Conservation (phyloP, 148 eudicot genomes). For the Vaccinium darrowii region DNA sequence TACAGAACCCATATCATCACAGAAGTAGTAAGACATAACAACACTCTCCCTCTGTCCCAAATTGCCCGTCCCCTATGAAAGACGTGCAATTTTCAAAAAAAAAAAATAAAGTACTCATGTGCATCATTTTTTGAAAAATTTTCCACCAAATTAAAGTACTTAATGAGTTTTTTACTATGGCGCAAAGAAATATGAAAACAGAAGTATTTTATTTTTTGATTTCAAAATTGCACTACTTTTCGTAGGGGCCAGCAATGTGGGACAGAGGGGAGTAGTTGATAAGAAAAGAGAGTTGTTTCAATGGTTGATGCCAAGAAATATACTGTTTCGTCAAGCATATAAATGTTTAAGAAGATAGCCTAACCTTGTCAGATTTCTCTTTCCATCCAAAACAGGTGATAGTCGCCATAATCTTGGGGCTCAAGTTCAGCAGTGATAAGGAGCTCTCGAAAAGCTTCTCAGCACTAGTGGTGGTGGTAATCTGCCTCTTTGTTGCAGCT, state of each 20-base stretch:
- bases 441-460: slow-evolving; percentile 52
- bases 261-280: not conserved
- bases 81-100: too few relatives aligned
- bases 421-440: slow-evolving; percentile 51
- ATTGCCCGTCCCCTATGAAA: too few relatives aligned
- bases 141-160: too few relatives aligned
- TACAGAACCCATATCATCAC: not conserved
- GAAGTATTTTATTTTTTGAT: too few relatives aligned
- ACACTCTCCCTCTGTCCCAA: too few relatives aligned
- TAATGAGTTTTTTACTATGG: too few relatives aligned
- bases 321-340: not conserved
- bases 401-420: slow-evolving; percentile 59
- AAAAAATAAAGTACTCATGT: too few relatives aligned
- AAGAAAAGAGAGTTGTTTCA: not conserved
- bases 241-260: too few relatives aligned
- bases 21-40: not conserved
- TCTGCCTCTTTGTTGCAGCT: slow-evolving; percentile 74
- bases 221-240: too few relatives aligned
- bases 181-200: too few relatives aligned
- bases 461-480: slow-evolving; percentile 49
- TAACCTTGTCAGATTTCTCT: not conserved
- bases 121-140: too few relatives aligned
- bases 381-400: slow-evolving; percentile 44
- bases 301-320: not conserved
- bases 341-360: not conserved